Conservation (phyloP, 2,329 filamentous ascomycete species). For the Aspergillus sp. region DNA sequence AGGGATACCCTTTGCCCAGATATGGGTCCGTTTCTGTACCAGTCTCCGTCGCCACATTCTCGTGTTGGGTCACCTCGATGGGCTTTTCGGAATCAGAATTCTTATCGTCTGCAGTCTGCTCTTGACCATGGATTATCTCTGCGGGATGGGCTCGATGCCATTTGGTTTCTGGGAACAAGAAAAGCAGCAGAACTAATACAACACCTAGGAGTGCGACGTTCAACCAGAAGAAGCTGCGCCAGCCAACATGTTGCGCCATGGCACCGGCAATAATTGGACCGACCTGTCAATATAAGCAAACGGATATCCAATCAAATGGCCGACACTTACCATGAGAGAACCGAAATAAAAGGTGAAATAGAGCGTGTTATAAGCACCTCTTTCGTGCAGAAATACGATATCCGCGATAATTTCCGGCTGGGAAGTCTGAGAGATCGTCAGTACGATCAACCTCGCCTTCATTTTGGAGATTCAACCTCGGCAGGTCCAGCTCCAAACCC, state of each 20-base stretch:
- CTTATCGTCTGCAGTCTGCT: neutral
- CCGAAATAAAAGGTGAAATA: slow-evolving; percentile 63
- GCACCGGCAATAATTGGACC: slow-evolving; percentile 56
- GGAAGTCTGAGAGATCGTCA: slow-evolving; percentile 37
- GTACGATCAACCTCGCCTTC: too few species aligned
- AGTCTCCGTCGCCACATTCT: slow-evolving; percentile 14
- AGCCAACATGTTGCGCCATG: slow-evolving; percentile 56
- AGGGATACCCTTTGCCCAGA: slow-evolving; percentile 53
- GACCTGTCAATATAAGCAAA: slow-evolving; percentile 29
- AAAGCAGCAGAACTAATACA: slow-evolving; percentile 49
- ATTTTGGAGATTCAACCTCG: slow-evolving; percentile 31
- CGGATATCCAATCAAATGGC: slow-evolving; percentile 4
- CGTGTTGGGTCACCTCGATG: slow-evolving; percentile 4
- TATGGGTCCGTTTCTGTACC: slow-evolving; percentile 46
- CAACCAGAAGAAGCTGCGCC: slow-evolving; percentile 63
- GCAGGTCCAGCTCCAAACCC: slow-evolving; percentile 59
- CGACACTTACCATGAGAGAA: slow-evolving; percentile 49
- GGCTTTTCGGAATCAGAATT: slow-evolving; percentile 12
- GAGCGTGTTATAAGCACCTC: slow-evolving; percentile 57
- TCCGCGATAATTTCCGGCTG: slow-evolving; percentile 62
- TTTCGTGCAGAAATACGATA: slow-evolving; percentile 60
- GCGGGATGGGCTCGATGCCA: slow-evolving; percentile 46
- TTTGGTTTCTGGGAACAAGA: slow-evolving; percentile 61
- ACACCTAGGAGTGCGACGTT: slow-evolving; percentile 53
- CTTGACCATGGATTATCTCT: slow-evolving; percentile 11